Base-by-base conservation (phyloP, 1,284 basidiomycete genomes). In the Austroboletus novae-zelandiae region DNA sequence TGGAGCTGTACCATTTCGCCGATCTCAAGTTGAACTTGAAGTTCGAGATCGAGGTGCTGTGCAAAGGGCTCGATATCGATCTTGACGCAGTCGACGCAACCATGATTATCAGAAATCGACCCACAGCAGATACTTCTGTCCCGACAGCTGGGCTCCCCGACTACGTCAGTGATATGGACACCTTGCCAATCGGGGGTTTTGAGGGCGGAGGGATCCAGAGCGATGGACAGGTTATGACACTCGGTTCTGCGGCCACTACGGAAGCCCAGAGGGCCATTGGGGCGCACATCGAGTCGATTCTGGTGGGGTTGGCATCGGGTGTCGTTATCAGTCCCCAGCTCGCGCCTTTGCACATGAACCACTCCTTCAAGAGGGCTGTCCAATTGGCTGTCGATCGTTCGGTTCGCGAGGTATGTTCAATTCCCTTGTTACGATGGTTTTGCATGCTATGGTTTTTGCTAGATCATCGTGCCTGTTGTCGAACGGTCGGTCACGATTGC, bases 401-500 rank as follows among this genome's bases (percentile, higher is more conserved):
- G 20, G 92, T 99, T 50, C 86, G 96, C 57, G 97, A 99, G 77
- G 89, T 89, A 62, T 64, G 74, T 65, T 34, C 40, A 11, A 29
- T 10, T 40, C 23, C 29, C 54, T 15, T 34, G 23, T 11, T 20
- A 14, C 45, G 25, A 40, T 35, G 3, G 18, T 39, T 39, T 18
- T 23, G 30, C 27, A 14, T 56, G 5, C 51, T 35, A 10, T 23
- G 5, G 8, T 47, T 6, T 43, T 40, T 40, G 47, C 3, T 59
- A 91, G 84, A 98, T 99, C 59, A 96, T 99, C 59, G 77, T 95
- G 15, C 97, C 97, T 5, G 96, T 99, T 43, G 96, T 99, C 17
- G 97, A 99, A 68, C 84, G 97, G 52, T 98, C 94, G n/a, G 97
- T 98, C 40, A 99, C 97, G 2, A 99, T 99, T 60, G 97, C 97